Percentiles rank a stretch among this genome's conserved stretches.
These are phyloP conservation scores for Phaeosphaeria sp. DNA, from an alignment of 2,329 filamentous ascomycete species.

Conservation along the genomic window DNA sequence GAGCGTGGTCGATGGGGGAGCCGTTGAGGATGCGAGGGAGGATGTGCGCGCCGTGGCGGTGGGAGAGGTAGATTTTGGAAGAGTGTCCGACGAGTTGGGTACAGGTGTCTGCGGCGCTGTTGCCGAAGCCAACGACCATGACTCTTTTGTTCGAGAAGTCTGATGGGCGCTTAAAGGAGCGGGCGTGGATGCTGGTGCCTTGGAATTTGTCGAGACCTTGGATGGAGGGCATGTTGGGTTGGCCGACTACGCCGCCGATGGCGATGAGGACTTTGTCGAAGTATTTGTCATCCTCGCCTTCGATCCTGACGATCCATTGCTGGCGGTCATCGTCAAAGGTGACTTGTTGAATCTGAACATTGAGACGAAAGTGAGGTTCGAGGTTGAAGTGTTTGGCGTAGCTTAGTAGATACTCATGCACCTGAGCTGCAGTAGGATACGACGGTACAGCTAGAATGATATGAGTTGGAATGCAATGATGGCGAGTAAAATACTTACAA, in stretches of 20 bases:
- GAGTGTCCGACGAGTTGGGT: slow-evolving; percentile 27
- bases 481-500: slow-evolving; percentile 2
- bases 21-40: slow-evolving; percentile 23
- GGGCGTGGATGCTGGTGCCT: slow-evolving; percentile 18
- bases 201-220: slow-evolving; percentile 25
- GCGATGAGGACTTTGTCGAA: slow-evolving; percentile 32
- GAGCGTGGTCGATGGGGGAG: slow-evolving; percentile 20
- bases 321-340: slow-evolving; percentile 13
- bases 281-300: slow-evolving; percentile 7
- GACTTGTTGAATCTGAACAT: slow-evolving; percentile 15
- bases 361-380: slow-evolving; percentile 17
- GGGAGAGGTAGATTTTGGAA: slow-evolving; percentile 28
- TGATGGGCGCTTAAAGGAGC: slow-evolving; percentile 20
- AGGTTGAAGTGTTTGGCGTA: slow-evolving; percentile 28
- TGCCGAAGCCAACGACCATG: slow-evolving; percentile 34
- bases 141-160: slow-evolving; percentile 22
- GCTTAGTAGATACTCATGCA: slow-evolving; percentile 26
- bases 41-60: slow-evolving; percentile 31
- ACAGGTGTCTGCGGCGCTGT: slow-evolving; percentile 34
- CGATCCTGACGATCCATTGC: slow-evolving; percentile 21
- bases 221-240: slow-evolving; percentile 22
- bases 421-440: slow-evolving; percentile 25
- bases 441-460: slow-evolving; percentile 11
- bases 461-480: neutral
- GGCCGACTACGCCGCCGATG: slow-evolving; percentile 23